Evolutionary conservation across 2,329 filamentous ascomycete genomes (phyloP).

Genomic region (Aspergillus sergii): DNA sequence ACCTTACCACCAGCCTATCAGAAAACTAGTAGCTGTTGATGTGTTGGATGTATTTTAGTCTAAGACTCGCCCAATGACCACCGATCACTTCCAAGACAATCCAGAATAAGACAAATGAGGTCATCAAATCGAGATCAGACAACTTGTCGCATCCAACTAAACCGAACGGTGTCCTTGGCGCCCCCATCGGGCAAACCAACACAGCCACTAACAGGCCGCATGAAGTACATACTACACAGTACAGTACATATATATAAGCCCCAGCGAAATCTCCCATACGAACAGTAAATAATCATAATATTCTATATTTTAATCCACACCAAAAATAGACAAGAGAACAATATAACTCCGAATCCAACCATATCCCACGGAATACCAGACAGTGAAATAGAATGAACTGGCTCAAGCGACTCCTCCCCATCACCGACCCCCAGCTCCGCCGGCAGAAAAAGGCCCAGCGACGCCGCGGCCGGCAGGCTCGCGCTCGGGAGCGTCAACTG

Average conservation of each 20-base stretch:
- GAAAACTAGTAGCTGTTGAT: too few species aligned
- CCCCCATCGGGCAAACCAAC: neutral
- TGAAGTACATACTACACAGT: too few species aligned
- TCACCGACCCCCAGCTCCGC: neutral
- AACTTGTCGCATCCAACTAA: neutral
- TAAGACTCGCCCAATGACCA: too few species aligned
- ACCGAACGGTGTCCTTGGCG: neutral
- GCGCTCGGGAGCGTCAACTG: slow-evolving; percentile 5
- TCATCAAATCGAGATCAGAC: neutral
- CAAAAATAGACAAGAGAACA: neutral
- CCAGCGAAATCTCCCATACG: too few species aligned
- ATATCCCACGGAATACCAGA: too few species aligned
- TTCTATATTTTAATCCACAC: neutral
- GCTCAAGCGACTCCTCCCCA: slow-evolving; percentile 1
- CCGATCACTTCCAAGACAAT: too few species aligned
- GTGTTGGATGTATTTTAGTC: too few species aligned
- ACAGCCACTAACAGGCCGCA: neutral
- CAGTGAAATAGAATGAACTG: neutral
- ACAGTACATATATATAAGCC: too few species aligned
- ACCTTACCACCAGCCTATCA: too few species aligned
- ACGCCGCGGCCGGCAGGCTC: neutral
- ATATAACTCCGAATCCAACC: too few species aligned
- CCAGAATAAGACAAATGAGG: neutral
- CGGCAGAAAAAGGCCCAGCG: neutral
- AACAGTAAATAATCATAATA: too few species aligned